A percentile compares a stretch with the other conserved stretches of the same genome.
phyloP scores from a whole-genome alignment of 176 grass and related monocot genomes.

The Luzula sylvatica region DNA sequence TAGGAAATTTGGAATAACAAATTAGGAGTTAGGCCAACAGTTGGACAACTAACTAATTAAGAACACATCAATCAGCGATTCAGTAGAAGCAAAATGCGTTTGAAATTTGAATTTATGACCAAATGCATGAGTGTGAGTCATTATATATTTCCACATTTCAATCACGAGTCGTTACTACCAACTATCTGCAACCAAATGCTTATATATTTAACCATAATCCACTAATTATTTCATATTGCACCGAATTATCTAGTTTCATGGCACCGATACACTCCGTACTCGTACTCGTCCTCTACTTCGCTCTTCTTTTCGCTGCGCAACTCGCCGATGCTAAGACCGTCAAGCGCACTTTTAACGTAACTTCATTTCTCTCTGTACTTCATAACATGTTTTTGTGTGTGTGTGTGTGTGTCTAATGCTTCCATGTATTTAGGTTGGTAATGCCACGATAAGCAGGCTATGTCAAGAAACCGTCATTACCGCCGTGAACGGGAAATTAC shows the following conservation, averaged over 20 bases:
- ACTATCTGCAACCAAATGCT: not conserved
- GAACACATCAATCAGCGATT: no score
- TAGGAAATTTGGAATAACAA: no score
- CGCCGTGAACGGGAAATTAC: conserved; percentile 47
- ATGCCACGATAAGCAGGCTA: conserved; percentile 27
- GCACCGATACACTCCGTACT: not conserved
- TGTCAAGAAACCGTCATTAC: conserved; percentile 39
- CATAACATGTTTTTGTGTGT: not conserved
- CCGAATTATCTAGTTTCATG: not conserved
- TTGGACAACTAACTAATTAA: conserved; percentile 7
- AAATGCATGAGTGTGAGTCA: no score
- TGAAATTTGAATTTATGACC: no score
- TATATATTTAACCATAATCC: not conserved
- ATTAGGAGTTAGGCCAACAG: conserved; percentile 4
- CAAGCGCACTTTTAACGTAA: conserved; percentile 45
- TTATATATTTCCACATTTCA: no score
- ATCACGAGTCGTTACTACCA: no score
- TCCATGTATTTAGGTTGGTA: conserved; percentile 25
- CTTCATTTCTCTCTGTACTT: not conserved
- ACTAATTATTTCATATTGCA: not conserved
- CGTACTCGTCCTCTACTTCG: not conserved
- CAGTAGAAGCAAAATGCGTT: no score
- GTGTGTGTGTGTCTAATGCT: not conserved
- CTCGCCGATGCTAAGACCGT: conserved; percentile 25
- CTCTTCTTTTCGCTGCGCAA: conserved; percentile 13